Evolutionary conservation across 768 basidiomycete genomes (phyloP).

Genomic region (Amyloporia xantha): DNA sequence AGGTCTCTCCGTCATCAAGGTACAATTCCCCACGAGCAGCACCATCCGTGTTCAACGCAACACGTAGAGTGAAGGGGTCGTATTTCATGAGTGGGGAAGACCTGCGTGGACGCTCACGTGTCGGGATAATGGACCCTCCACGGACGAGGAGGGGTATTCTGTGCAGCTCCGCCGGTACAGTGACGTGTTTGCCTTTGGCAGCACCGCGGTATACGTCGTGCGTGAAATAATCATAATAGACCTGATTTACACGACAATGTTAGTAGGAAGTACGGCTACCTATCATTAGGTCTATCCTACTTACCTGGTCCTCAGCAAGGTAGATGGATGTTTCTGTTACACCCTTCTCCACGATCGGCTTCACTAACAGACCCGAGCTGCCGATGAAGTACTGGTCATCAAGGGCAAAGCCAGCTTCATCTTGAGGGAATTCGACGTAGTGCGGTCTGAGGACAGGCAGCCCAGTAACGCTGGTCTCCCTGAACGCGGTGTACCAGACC

Average conservation of each 20-base stretch:
- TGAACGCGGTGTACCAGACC: slow-evolving; percentile 97
- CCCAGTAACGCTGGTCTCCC: slow-evolving; percentile 76
- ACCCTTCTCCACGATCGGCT: slow-evolving; percentile 78
- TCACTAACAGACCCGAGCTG: slow-evolving; percentile 80
- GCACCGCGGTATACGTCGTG: slow-evolving; percentile 60
- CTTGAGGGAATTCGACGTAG: slow-evolving; percentile 88
- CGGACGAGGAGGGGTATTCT: slow-evolving; percentile 82
- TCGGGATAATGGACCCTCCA: slow-evolving; percentile 85
- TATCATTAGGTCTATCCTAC: too few species aligned
- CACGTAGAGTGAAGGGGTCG: slow-evolving; percentile 89
- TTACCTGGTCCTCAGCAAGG: slow-evolving; percentile 78
- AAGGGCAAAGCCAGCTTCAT: slow-evolving; percentile 75
- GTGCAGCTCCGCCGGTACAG: slow-evolving; percentile 72
- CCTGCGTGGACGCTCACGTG: slow-evolving; percentile 81
- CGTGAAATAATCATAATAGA: slow-evolving; percentile 94
- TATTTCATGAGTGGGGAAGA: slow-evolving; percentile 82
- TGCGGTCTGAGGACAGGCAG: slow-evolving; percentile 89
- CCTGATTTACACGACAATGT: too few species aligned
- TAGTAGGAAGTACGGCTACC: neutral
- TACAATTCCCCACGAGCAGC: slow-evolving; percentile 81
- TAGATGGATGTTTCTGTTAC: slow-evolving; percentile 69
- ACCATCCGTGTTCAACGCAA: slow-evolving; percentile 60
- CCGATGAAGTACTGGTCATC: slow-evolving; percentile 96
- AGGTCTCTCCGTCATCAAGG: slow-evolving; percentile 90
- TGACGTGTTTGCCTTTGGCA: slow-evolving; percentile 58